Conservation (phyloP, 176 grass and related monocot species). For the Dactylis glomerata region DNA sequence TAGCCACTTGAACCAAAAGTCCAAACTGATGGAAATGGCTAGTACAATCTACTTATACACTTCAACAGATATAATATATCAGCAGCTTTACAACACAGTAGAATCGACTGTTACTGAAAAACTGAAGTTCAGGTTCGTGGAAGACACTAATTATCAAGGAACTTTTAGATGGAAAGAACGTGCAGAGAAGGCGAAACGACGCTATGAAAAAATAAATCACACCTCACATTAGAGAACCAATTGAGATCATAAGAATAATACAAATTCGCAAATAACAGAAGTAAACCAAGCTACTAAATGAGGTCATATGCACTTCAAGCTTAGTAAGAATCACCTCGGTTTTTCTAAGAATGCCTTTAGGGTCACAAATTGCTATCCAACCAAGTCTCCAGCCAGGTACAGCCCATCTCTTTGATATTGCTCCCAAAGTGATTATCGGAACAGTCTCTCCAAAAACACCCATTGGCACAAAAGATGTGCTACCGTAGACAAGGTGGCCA, state of each 20-base stretch:
- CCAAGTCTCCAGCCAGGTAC: constrained; percentile 79
- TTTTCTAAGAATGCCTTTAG: constrained; percentile 57
- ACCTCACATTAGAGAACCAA: not conserved
- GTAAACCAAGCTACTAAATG: not conserved
- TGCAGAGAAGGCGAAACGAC: not conserved
- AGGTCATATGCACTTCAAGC: not conserved
- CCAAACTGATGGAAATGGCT: too few species aligned
- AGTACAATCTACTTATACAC: too few species aligned
- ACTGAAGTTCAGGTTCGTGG: not conserved
- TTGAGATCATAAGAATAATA: not conserved
- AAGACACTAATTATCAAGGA: not conserved
- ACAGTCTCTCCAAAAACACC: constrained; percentile 53
- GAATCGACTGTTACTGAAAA: not conserved
- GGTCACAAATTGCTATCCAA: constrained; percentile 64
- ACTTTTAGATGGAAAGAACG: not conserved
- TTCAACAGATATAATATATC: not conserved
- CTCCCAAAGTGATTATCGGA: constrained; percentile 64
- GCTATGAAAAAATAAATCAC: not conserved
- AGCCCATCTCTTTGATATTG: constrained; percentile 77
- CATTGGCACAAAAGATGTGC: constrained; percentile 64
- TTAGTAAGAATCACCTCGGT: constrained; percentile 40
- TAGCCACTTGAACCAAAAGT: too few species aligned
- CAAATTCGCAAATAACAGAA: constrained; percentile 1
- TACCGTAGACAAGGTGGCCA: constrained; percentile 54
- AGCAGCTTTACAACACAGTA: too few species aligned